Evolutionary conservation across 169 alveolate genomes (phyloP).

Genomic region (Plasmodium gallinaceum): DNA sequence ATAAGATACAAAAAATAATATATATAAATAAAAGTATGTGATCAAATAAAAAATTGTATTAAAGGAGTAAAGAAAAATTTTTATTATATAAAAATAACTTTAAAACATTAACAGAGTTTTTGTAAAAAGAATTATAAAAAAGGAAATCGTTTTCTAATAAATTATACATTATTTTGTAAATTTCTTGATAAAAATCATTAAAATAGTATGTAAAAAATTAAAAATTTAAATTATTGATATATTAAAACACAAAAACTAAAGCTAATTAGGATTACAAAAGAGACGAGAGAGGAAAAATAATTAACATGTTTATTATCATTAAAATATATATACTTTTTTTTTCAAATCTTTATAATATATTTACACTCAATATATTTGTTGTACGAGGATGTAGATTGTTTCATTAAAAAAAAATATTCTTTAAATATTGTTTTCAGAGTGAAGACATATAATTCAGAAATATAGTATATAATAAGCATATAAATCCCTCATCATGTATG

Average conservation of each 20-base stretch:
- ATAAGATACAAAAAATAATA: neutral
- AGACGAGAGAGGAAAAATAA: constrained; percentile 3
- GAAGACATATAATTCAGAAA: too few species aligned
- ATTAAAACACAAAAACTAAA: constrained; percentile 23
- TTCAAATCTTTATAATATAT: too few species aligned
- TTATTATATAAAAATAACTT: constrained; percentile 7
- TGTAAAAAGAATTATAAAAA: constrained; percentile 5
- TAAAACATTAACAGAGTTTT: constrained; percentile 16
- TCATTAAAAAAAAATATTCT: too few species aligned
- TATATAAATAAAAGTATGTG: neutral
- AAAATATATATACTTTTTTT: neutral
- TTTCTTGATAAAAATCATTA: neutral
- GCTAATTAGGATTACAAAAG: constrained; percentile 2
- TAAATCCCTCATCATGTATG: too few species aligned
- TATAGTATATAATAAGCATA: too few species aligned
- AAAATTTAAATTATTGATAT: constrained; percentile 6
- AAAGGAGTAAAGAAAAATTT: constrained; percentile 14
- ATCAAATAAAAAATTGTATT: neutral
- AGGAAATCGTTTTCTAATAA: constrained; percentile 3
- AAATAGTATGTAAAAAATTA: constrained; percentile 8
- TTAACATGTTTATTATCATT: constrained; percentile 2
- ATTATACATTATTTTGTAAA: constrained; percentile 3
- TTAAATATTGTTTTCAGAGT: too few species aligned
- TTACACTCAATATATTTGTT: too few species aligned
- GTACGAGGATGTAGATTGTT: too few species aligned